Base-by-base conservation (phyloP, 2,329 filamentous ascomycete species). In the Alternaria angustiovoidea region DNA sequence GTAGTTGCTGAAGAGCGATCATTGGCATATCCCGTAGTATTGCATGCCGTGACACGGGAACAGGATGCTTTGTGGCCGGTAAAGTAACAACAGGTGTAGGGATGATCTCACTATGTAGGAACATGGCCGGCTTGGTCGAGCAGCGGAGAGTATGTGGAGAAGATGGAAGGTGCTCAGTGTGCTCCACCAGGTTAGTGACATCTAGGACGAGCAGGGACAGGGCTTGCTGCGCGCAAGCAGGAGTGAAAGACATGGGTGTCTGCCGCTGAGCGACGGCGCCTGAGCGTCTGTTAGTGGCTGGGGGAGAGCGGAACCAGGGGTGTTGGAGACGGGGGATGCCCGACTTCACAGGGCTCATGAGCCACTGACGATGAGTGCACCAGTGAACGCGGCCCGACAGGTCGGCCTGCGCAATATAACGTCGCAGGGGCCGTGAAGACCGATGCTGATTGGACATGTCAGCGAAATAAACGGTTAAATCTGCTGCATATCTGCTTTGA, bases 91-190 rank as follows among this genome's bases (percentile, higher is more conserved):
- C 59, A 70, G 57, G 60, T 48, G 73, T 76, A 71, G 75, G 76
- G 74, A 73, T 74, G 61, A 66, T 69, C 71, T 72, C 65, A 64
- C 64, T 68, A 68, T 66, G 68, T 73, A 75, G 68, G 70, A 70
- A 66, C 69, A 69, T 64, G 66, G 64, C 66, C 61, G 59, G 66
- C 65, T 64, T 70, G 69, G 66, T 74, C 65, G 64, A 65, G 61
- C 63, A 71, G 68, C 67, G 69, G 66, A 73, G 70, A 71, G 72
- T 68, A 70, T 76, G 75, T 78, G 75, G 74, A 75, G 74, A 74
- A 65, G 68, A 68, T 66, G 70, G 69, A 72, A 69, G 71, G 72
- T 74, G 73, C 70, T 67, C 71, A 69, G 68, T 68, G 70, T 68
- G 67, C 71, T 65, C 65, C 70, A 68, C 68, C 65, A 64, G 61